A percentile compares a stretch with the other conserved stretches of the same genome.
Evolutionary conservation across 1,284 basidiomycete species (phyloP).

Genomic region (Leccinum brunneo-olivaceum): DNA sequence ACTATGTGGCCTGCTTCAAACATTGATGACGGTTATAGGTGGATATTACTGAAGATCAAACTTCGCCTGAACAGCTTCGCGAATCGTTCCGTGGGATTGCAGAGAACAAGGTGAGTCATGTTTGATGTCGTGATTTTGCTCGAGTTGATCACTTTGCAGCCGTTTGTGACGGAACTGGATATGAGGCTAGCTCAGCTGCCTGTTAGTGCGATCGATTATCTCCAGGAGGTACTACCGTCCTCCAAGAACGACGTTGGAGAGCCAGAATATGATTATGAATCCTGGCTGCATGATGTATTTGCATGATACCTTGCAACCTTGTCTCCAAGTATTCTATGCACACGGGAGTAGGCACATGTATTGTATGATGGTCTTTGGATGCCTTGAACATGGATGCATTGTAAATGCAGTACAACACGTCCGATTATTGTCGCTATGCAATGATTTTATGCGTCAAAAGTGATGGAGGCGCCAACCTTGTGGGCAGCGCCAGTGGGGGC

Average conservation of each 20-base stretch:
- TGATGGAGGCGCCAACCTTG: constrained; percentile 73
- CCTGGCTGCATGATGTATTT: constrained; percentile 75
- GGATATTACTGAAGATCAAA: constrained; percentile 94
- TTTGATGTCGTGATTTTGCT: constrained; percentile 1
- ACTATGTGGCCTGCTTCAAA: constrained; percentile 1
- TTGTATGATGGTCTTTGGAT: no score
- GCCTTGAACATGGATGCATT: constrained; percentile 15
- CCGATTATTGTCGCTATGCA: constrained; percentile 16
- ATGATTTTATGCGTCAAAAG: constrained; percentile 60
- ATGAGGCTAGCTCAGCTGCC: constrained; percentile 84
- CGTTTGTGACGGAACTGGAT: constrained; percentile 91
- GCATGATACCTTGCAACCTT: constrained; percentile 37
- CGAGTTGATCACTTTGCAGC: constrained; percentile 48
- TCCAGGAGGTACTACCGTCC: constrained; percentile 70
- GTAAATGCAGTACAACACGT: constrained; percentile 9
- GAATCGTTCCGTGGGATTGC: constrained; percentile 93
- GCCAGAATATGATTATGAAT: constrained; percentile 68
- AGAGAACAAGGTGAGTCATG: constrained; percentile 69
- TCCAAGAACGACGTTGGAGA: constrained; percentile 50
- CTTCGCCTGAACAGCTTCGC: constrained; percentile 85
- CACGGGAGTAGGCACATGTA: no score
- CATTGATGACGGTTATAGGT: constrained; percentile 45
- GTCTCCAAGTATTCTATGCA: no score
- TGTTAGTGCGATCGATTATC: constrained; percentile 72
- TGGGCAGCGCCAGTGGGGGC: constrained; percentile 59